phyloP scores from a whole-genome alignment of 352 stramenopile genomes.

The Blastocystis sp. region DNA sequence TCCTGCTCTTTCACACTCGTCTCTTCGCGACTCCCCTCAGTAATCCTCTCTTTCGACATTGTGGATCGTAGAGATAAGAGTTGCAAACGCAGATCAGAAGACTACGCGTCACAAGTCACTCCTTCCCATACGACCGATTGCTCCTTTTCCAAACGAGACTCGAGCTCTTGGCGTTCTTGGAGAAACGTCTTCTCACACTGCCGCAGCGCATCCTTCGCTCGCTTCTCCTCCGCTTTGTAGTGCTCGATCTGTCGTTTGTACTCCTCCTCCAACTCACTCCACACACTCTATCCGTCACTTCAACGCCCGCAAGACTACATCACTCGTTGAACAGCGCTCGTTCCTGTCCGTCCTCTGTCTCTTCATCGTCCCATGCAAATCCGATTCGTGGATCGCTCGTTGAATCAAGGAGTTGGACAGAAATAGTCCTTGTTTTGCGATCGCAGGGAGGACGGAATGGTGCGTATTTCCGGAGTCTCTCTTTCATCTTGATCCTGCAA shows the following conservation, averaged over 20 bases:
- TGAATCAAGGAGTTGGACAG: background rate
- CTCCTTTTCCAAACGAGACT: conserved; percentile 31
- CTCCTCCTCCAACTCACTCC: conserved; percentile 19
- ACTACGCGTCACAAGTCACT: background rate
- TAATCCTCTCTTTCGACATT: background rate
- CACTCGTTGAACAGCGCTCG: background rate
- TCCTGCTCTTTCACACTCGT: background rate
- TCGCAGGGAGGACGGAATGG: background rate
- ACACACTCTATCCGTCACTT: conserved; percentile 15
- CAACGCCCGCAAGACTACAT: background rate
- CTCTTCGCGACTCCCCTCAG: background rate
- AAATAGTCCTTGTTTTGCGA: background rate
- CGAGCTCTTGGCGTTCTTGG: conserved; percentile 1
- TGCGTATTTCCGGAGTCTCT: background rate
- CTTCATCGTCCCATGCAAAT: conserved; percentile 14
- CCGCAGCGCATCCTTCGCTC: conserved; percentile 37
- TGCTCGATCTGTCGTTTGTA: conserved; percentile 60
- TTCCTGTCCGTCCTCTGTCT: background rate
- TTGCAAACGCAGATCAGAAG: conserved; percentile 45
- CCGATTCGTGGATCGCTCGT: background rate
- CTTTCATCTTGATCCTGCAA: background rate
- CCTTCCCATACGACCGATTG: background rate
- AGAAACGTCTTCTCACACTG: conserved; percentile 42
- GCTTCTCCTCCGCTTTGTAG: conserved; percentile 28
- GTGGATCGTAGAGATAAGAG: background rate